phyloP scores from a whole-genome alignment of 495 filamentous ascomycete genomes.

The Aspergillus sclerotioniger region DNA sequence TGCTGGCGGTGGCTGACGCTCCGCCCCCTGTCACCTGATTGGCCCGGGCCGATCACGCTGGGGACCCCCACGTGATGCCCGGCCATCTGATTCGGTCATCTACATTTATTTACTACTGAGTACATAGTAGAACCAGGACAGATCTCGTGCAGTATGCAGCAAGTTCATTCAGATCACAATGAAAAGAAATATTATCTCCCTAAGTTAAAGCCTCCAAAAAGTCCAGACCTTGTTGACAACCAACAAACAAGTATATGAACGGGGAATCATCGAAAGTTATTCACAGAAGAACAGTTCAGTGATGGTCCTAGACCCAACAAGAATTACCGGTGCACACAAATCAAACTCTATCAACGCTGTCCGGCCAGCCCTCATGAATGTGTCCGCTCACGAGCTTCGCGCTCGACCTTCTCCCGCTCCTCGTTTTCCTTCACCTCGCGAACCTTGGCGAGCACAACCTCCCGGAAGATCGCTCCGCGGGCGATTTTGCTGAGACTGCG shows the following conservation, averaged over 20 bases:
- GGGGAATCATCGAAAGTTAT: constrained; percentile 30
- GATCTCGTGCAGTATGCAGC: not conserved
- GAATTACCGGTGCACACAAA: constrained; percentile 5
- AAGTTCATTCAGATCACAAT: not conserved
- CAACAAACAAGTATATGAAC: constrained; percentile 10
- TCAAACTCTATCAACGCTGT: constrained; percentile 10
- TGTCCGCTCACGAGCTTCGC: constrained; percentile 44
- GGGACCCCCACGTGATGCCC: not conserved
- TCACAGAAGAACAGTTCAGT: constrained; percentile 17
- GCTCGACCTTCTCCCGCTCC: constrained; percentile 66
- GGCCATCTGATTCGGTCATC: constrained; percentile 4
- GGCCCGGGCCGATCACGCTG: not conserved
- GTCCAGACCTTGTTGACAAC: not conserved
- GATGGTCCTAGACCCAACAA: constrained; percentile 12
- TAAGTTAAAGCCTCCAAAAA: not conserved
- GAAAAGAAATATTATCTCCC: not conserved
- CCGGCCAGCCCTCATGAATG: constrained; percentile 21
- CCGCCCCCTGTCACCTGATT: constrained; percentile 13
- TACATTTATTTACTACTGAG: not conserved
- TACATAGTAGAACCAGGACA: too few relatives aligned
- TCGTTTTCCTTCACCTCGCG: constrained; percentile 87
- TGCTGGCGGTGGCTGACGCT: constrained; percentile 3
- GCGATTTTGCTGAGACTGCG: constrained; percentile 71
- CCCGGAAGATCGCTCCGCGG: constrained; percentile 89
- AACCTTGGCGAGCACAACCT: constrained; percentile 96